Base-by-base conservation (phyloP, 2,329 filamentous ascomycete genomes). In the Ophiosphaerella narmari region DNA sequence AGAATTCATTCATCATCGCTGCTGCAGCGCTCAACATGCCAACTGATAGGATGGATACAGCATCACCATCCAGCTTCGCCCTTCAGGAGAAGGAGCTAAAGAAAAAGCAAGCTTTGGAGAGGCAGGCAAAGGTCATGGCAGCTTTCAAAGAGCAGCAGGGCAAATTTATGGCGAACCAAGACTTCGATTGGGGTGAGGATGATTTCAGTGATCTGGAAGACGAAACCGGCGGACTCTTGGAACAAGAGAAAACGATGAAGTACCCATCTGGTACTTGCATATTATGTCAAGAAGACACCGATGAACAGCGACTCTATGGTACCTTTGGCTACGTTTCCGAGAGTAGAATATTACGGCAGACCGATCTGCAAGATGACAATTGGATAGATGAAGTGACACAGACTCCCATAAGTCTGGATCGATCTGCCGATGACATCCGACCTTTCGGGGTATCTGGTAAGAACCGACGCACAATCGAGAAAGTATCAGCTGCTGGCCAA, bases 121-220 rank as follows among this genome's bases (percentile, higher is more conserved):
- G 94, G 18, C 92, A 97, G 73, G 92, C 92, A 2, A 89, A 86
- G 66, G 91, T 99, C 29, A 97, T 99, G 92, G 94, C 92, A 1
- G 91, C 97, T 68, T 97, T 99, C 75, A 94, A 97, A 71, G 89
- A 96, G 68, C 93, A 99, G 68, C 95, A 97, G 70, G 93, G 95
- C 74, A 94, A 86, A 64, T 99, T 99, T 75, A 78, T 99, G 76
- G 88, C 90, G 48, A 94, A 88, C 57, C 92, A 97, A 72, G 88
- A 86, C 36, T 83, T 96, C 52, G 89, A 96, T 71, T 96, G 91
- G 89, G 91, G 90, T 12, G 89, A 94, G 52, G 83, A 91, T 43
- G 90, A 89, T n/a, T 85, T 89, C 34, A 81, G 86, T 23, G 88
- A 94, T 39, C 83, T 90, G 24, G 86, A 89, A 46, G 85, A 89